Conservation (phyloP, 345 rosid species). For the Mercurialis annua region DNA sequence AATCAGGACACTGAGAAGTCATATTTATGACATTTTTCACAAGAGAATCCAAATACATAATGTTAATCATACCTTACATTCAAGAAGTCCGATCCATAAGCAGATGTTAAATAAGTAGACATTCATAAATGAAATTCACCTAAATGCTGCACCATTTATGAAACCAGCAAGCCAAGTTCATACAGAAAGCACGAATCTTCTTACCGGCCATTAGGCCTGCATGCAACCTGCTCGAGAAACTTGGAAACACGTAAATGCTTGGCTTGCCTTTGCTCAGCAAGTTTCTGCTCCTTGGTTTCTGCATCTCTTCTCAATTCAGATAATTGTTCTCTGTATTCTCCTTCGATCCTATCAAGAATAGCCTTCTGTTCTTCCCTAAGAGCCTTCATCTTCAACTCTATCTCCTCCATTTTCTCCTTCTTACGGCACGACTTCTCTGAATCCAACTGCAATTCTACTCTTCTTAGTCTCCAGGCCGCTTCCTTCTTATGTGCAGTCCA, state of each 20-base stretch:
- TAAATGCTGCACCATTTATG: background rate
- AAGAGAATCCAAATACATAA: slow-evolving; percentile 13
- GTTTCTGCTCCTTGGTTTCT: slow-evolving; percentile 80
- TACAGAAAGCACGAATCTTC: background rate
- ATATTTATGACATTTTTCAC: slow-evolving; percentile 7
- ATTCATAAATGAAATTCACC: slow-evolving; percentile 14
- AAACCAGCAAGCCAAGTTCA: background rate
- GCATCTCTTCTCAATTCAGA: slow-evolving; percentile 72
- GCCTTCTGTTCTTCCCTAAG: slow-evolving; percentile 83
- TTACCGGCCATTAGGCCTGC: slow-evolving; percentile 46
- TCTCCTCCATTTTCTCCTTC: slow-evolving; percentile 87
- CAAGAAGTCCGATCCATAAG: slow-evolving; percentile 9
- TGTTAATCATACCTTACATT: slow-evolving; percentile 18
- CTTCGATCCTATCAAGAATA: slow-evolving; percentile 70
- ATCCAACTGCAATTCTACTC: slow-evolving; percentile 89
- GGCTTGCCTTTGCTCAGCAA: slow-evolving; percentile 80
- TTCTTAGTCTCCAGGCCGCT: slow-evolving; percentile 87
- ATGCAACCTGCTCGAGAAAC: slow-evolving; percentile 75
- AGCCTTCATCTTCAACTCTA: slow-evolving; percentile 73
- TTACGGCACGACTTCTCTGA: slow-evolving; percentile 73
- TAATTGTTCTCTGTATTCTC: slow-evolving; percentile 73
- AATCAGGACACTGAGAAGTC: no score
- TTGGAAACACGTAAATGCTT: slow-evolving; percentile 68
- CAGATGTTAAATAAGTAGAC: slow-evolving; percentile 22
- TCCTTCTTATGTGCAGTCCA: slow-evolving; percentile 89